Percentiles rank a stretch among this genome's conserved stretches.
Conservation (phyloP, 345 rosid genomes). For the Populus euphratica region DNA sequence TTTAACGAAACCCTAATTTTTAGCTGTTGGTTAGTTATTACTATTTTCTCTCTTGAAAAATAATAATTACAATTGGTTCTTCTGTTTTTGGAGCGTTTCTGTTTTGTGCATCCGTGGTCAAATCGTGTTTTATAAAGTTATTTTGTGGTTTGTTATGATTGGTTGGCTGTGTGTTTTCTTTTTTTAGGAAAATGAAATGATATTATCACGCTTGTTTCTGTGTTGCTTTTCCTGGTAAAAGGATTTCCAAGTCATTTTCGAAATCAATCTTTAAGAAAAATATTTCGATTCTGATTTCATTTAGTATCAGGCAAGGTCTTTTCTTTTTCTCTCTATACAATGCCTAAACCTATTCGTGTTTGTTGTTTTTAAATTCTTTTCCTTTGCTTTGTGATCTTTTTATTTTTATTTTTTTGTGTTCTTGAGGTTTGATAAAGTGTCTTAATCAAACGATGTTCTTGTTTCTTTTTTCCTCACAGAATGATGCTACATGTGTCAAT, state of each 20-base stretch:
- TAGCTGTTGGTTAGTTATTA: neutral
- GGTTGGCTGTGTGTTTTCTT: slow-evolving; percentile 5
- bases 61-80: neutral
- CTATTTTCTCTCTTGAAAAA: neutral
- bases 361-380: neutral
- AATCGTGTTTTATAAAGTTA: slow-evolving; percentile 25
- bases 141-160: slow-evolving; percentile 4
- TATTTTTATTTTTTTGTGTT: slow-evolving; percentile 10
- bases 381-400: neutral
- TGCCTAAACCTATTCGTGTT: slow-evolving; percentile 21
- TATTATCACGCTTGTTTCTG: slow-evolving; percentile 20
- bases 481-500: neutral
- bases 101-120: slow-evolving; percentile 14
- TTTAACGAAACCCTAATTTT: slow-evolving; percentile 15
- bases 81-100: slow-evolving; percentile 11
- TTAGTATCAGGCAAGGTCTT: neutral
- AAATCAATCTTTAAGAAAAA: neutral
- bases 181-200: neutral
- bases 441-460: slow-evolving; percentile 12
- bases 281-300: neutral
- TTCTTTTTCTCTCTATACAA: slow-evolving; percentile 16
- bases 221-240: slow-evolving; percentile 25
- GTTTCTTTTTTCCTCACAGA: neutral
- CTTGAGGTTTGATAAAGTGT: slow-evolving; percentile 40
- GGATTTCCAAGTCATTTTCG: slow-evolving; percentile 44